Conservation (phyloP, 495 filamentous ascomycete species). For the Talaromyces adpressus region DNA sequence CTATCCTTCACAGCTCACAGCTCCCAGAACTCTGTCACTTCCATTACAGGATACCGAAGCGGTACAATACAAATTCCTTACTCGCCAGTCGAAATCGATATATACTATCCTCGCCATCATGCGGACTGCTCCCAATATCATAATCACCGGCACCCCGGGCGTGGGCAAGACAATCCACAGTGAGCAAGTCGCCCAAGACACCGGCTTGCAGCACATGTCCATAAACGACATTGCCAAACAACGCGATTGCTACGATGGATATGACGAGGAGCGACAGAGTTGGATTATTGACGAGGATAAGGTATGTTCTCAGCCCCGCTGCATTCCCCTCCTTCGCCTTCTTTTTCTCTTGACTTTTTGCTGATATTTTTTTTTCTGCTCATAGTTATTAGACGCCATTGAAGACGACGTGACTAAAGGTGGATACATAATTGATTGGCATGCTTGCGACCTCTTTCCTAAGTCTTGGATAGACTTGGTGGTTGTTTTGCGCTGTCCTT, state of each 20-base stretch:
- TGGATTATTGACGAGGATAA: conserved; percentile 98
- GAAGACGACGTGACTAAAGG: conserved; percentile 75
- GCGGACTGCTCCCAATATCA: conserved; percentile 75
- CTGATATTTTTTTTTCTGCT: background rate
- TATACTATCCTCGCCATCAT: conserved; percentile 4
- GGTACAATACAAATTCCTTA: background rate
- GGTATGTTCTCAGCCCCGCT: conserved; percentile 36
- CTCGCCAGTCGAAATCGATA: background rate
- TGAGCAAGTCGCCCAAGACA: conserved; percentile 65
- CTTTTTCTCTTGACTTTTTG: background rate
- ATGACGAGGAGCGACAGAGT: conserved; percentile 73
- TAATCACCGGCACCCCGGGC: conserved; percentile 92
- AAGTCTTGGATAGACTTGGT: conserved; percentile 92
- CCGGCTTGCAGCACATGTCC: conserved; percentile 74
- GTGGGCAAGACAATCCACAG: conserved; percentile 91
- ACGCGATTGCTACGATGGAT: conserved; percentile 71
- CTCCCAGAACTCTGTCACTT: background rate
- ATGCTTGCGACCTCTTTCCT: conserved; percentile 94
- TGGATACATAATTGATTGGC: conserved; percentile 94
- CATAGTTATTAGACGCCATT: conserved; percentile 71
- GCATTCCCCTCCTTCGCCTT: background rate
- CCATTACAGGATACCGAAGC: background rate
- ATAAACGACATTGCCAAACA: conserved; percentile 90
- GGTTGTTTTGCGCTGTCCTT: conserved; percentile 78
- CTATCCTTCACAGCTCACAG: background rate